phyloP scores from a whole-genome alignment of 2,329 filamentous ascomycete species.

The Aspergillus udagawae region DNA sequence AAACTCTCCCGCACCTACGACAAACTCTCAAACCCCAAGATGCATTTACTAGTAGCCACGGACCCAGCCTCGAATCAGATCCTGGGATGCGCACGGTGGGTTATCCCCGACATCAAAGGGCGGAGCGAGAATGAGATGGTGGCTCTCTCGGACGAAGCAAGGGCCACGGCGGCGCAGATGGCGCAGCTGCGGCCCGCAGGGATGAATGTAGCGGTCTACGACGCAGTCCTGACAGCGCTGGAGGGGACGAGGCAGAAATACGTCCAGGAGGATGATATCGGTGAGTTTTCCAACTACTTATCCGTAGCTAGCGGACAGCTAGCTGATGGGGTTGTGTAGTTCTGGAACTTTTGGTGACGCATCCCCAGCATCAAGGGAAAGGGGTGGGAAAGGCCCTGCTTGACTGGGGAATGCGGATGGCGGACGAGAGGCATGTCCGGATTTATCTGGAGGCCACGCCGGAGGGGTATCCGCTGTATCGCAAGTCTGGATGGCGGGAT shows the following conservation, averaged over 20 bases:
- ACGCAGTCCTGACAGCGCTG: constrained; percentile 16
- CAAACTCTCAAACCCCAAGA: constrained; percentile 40
- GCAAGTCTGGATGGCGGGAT: constrained; percentile 45
- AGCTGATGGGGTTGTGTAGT: constrained; percentile 8
- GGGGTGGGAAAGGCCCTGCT: constrained; percentile 46
- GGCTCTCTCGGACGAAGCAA: constrained; percentile 39
- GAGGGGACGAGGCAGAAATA: constrained; percentile 15
- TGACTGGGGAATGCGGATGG: constrained; percentile 46
- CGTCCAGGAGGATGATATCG: constrained; percentile 19
- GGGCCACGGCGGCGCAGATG: constrained; percentile 32
- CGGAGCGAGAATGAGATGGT: constrained; percentile 18
- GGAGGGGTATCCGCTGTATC: constrained; percentile 46
- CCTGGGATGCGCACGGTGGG: constrained; percentile 51
- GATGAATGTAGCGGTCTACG: constrained; percentile 43
- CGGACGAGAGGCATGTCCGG: constrained; percentile 42
- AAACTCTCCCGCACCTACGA: constrained; percentile 34
- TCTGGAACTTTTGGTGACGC: constrained; percentile 47
- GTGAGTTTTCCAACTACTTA: constrained; percentile 12
- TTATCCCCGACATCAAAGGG: constrained; percentile 17
- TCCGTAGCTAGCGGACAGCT: neutral
- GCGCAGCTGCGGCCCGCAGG: constrained; percentile 36
- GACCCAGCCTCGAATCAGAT: constrained; percentile 30
- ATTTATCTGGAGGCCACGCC: constrained; percentile 52
- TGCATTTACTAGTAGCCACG: constrained; percentile 40
- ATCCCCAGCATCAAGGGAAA: constrained; percentile 42